Evolutionary conservation across 352 stramenopile genomes (phyloP).

Genomic region (Thraustochytrium sp.): DNA sequence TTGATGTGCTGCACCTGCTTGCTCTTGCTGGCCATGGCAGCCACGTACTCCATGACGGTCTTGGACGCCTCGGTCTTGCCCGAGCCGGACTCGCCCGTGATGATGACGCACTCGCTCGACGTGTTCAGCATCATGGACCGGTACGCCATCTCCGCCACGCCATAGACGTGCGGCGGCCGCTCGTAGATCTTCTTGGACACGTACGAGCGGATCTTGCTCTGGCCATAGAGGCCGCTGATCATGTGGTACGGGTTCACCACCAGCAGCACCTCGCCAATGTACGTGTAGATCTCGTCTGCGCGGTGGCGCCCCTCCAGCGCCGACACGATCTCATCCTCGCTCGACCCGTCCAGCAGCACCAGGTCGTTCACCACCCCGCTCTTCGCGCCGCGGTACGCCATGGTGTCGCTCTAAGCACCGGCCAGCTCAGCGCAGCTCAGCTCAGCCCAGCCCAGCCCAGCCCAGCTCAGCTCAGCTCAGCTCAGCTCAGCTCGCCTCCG

Average conservation of each 20-base stretch:
- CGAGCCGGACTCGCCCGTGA: constrained; percentile 80
- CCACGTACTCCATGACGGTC: constrained; percentile 87
- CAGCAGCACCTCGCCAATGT: constrained; percentile 61
- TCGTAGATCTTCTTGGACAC: constrained; percentile 53
- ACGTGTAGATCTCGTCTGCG: constrained; percentile 86
- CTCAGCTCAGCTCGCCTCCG: too few relatives aligned
- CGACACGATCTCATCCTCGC: constrained; percentile 28
- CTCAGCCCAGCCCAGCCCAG: too few relatives aligned
- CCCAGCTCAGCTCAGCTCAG: too few relatives aligned
- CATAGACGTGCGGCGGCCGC: constrained; percentile 77
- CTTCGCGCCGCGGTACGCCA: constrained; percentile 46
- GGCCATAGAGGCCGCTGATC: constrained; percentile 47
- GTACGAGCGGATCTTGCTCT: constrained; percentile 49
- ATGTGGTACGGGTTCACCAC: constrained; percentile 62
- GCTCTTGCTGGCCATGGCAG: constrained; percentile 58
- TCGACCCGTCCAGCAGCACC: constrained; percentile 27
- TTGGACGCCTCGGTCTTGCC: constrained; percentile 94
- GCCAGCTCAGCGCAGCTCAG: too few relatives aligned
- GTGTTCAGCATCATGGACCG: constrained; percentile 63
- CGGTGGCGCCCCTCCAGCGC: constrained; percentile 63
- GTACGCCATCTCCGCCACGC: constrained; percentile 77
- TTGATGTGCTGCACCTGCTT: constrained; percentile 47
- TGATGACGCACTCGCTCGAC: constrained; percentile 81
- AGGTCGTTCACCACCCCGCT: constrained; percentile 47
- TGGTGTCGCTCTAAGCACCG: too few relatives aligned